Base-by-base conservation (phyloP, 768 basidiomycete genomes). In the Leucogyrophana mollusca region DNA sequence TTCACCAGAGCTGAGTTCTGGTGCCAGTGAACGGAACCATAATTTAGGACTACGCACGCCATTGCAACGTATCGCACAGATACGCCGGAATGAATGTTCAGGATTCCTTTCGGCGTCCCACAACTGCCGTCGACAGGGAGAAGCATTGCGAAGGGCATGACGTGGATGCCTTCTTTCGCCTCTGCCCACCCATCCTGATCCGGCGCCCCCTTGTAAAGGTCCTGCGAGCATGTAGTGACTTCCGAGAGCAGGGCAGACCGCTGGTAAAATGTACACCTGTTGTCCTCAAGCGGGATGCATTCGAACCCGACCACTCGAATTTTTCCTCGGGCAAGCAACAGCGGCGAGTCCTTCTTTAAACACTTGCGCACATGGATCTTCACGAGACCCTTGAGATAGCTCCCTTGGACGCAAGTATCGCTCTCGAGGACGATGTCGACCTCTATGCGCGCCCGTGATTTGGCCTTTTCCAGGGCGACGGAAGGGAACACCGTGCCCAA, bases 261-360 rank as follows among this genome's bases (percentile, higher is more conserved):
- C 55, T 92, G 90, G 60, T 88, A 94, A 65, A 96, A 95, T 10
- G 85, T 83, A 60, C 88, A 82, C 13, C 85, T 73, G n/a, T 77
- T 72, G 20, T 76, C 72, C 45, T 77, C 70, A 37, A 74, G 69
- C 0, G 77, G 70, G 34, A 82, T 73, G 34, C 79, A 82, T 68
- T 95, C 94, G 60, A 92, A 93, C 4, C 94, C 92, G 43, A 94
- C 76, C 17, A 94, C 73, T 47, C 91, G 74, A 24, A 94, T 64
- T 69, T 92, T 94, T 4, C 83, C 89, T 30, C 76, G 82, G 32
- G 82, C 82, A 11, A 95, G 64, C 53, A 82, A 69, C 3, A 91
- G 59, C n/a, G 79, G 70, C 2, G 74, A 61, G 46, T 79, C 78
- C 53, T 80, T 81, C 60, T 73, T 79, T 22, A 71, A 57, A 21